Evolutionary conservation across 1,284 basidiomycete species (phyloP).

Genomic region (Malassezia psittaci): DNA sequence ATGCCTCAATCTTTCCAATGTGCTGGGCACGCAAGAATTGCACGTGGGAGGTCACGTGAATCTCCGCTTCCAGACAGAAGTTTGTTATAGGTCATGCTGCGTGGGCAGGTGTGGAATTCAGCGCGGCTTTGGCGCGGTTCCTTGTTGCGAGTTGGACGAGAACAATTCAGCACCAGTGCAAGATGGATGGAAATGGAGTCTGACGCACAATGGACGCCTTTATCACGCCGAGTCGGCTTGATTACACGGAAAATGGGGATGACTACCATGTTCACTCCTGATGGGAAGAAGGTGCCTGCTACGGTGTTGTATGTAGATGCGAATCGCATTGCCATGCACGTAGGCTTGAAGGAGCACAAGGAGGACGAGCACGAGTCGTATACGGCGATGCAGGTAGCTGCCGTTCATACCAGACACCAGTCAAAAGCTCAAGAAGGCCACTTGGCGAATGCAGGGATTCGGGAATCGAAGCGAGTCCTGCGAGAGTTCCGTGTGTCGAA

Average conservation of each 20-base stretch:
- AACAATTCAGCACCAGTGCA: neutral
- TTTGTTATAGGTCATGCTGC: too few relatives aligned
- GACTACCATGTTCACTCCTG: constrained; percentile 83
- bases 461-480: constrained; percentile 68
- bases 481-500: constrained; percentile 80
- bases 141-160: neutral
- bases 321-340: constrained; percentile 31
- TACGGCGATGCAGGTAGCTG: constrained; percentile 50
- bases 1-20: too few relatives aligned
- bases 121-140: too few relatives aligned
- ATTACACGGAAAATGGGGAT: constrained; percentile 93
- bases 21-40: too few relatives aligned
- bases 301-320: constrained; percentile 78
- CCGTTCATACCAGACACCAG: constrained; percentile 55
- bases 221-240: constrained; percentile 71
- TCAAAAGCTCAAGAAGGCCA: constrained; percentile 83
- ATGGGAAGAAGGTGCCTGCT: constrained; percentile 75
- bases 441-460: constrained; percentile 68
- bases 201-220: constrained; percentile 61
- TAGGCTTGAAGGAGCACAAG: neutral
- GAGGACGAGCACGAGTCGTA: constrained; percentile 19
- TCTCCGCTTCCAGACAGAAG: too few relatives aligned
- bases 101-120: too few relatives aligned
- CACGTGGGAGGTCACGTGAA: too few relatives aligned
- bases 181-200: neutral